A percentile compares a stretch with the other conserved stretches of the same genome.
These are phyloP conservation scores for Dissophora globulifera DNA, from an alignment of 192 early-diverging fungal species.

Conservation along the genomic window DNA sequence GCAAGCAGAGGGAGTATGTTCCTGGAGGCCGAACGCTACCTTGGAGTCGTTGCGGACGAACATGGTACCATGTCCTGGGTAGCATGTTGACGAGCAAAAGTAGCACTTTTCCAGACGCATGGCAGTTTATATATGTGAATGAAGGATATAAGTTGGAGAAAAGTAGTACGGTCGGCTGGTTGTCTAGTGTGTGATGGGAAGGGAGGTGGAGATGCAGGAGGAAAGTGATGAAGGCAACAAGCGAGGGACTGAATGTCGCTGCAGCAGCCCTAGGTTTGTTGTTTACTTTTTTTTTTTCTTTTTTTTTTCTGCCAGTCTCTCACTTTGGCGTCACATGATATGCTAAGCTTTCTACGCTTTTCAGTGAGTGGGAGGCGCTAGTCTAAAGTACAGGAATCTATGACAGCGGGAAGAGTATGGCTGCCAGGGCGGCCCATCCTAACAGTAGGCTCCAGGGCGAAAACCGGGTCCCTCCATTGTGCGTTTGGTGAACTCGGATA, in stretches of 20 bases:
- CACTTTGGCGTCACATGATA: too few species aligned
- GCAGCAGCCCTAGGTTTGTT: too few species aligned
- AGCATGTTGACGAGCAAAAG: constrained; percentile 96
- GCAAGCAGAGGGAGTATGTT: too few species aligned
- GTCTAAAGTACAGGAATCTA: too few species aligned
- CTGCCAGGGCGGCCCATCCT: background rate
- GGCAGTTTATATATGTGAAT: constrained; percentile 24
- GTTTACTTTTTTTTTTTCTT: too few species aligned
- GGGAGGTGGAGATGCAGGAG: background rate
- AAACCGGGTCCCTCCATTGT: constrained; percentile 1
- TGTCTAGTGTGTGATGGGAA: background rate
- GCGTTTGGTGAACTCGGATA: constrained; percentile 13
- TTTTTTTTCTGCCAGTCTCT: too few species aligned
- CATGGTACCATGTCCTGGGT: constrained; percentile 98
- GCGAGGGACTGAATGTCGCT: too few species aligned
- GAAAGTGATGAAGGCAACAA: too few species aligned
- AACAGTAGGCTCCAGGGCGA: background rate
- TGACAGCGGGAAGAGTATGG: too few species aligned
- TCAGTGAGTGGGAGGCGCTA: too few species aligned
- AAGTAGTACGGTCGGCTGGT: background rate
- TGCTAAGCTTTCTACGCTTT: too few species aligned
- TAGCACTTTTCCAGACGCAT: constrained; percentile 99
- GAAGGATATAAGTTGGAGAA: constrained; percentile 2
- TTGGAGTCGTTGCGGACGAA: constrained; percentile 99
- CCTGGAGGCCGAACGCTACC: too few species aligned